A percentile compares a stretch with the other conserved stretches of the same genome.
Conservation (phyloP, 495 filamentous ascomycete species). For the Annulohypoxylon stygium region DNA sequence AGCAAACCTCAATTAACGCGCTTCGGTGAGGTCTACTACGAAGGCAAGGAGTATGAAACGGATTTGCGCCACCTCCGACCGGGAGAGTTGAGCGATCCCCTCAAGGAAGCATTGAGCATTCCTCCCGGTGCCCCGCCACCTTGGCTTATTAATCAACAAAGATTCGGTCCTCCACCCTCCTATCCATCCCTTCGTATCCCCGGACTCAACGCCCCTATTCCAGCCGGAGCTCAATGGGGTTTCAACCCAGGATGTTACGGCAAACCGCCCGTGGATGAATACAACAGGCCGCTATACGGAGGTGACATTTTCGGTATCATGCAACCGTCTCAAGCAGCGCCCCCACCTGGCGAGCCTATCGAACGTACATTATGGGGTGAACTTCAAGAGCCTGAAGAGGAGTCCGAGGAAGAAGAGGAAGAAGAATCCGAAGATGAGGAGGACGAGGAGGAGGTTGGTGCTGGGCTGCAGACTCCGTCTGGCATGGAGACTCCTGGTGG, state of each 20-base stretch:
- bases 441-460: slow-evolving; percentile 76
- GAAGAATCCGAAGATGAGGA: slow-evolving; percentile 75
- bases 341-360: slow-evolving; percentile 80
- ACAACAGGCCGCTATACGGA: slow-evolving; percentile 88
- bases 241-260: slow-evolving; percentile 96
- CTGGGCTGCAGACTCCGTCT: slow-evolving; percentile 78
- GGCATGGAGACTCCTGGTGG: slow-evolving; percentile 87
- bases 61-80: slow-evolving; percentile 90
- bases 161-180: slow-evolving; percentile 90
- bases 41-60: slow-evolving; percentile 98
- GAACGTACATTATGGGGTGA: slow-evolving; percentile 95
- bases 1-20: slow-evolving; percentile 94
- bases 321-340: slow-evolving; percentile 68
- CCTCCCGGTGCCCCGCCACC: slow-evolving; percentile 93
- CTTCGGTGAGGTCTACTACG: slow-evolving; percentile 98
- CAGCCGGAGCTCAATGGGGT: slow-evolving; percentile 94
- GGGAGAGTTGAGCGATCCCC: slow-evolving; percentile 88
- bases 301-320: slow-evolving; percentile 93
- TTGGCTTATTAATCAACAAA: slow-evolving; percentile 97
- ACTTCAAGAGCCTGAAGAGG: slow-evolving; percentile 84
- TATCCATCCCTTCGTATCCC: slow-evolving; percentile 94
- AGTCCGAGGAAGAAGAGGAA: slow-evolving; percentile 83
- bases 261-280: slow-evolving; percentile 94
- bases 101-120: slow-evolving; percentile 95
- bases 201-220: slow-evolving; percentile 93